Conservation (phyloP, 305 asterid genomes). For the Plantago coronopus region DNA sequence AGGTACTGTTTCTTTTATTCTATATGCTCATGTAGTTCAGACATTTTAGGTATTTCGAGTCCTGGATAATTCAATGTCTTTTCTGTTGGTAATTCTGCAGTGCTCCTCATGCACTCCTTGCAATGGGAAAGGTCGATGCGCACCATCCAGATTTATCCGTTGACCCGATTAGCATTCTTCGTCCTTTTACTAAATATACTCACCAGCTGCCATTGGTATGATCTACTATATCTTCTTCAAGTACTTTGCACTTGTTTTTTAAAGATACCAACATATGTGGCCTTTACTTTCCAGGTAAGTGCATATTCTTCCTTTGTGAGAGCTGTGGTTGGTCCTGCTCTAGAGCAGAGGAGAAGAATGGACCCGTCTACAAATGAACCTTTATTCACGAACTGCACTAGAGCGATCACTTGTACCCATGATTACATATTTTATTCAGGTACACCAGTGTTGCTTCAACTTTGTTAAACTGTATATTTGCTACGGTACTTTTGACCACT, state of each 20-base stretch:
- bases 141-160: slow-evolving; percentile 68
- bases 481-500: background rate
- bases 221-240: background rate
- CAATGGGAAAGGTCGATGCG: slow-evolving; percentile 92
- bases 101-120: slow-evolving; percentile 95
- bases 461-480: background rate
- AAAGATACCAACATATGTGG: slow-evolving; percentile 18
- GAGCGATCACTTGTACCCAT: slow-evolving; percentile 87
- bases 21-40: background rate
- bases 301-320: slow-evolving; percentile 92
- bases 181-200: slow-evolving; percentile 55
- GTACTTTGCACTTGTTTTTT: background rate
- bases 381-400: slow-evolving; percentile 78
- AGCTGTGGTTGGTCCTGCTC: slow-evolving; percentile 59
- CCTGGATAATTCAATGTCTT: background rate
- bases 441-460: slow-evolving; percentile 22
- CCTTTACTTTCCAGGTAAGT: slow-evolving; percentile 58
- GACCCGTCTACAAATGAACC: slow-evolving; percentile 90
- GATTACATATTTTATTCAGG: slow-evolving; percentile 99
- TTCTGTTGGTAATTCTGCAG: slow-evolving; percentile 41
- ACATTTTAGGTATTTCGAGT: background rate
- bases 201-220: slow-evolving; percentile 88
- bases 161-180: slow-evolving; percentile 85
- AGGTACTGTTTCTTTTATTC: slow-evolving; percentile 43
- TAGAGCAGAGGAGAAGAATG: slow-evolving; percentile 82